phyloP scores from a whole-genome alignment of 2,329 filamentous ascomycete genomes.

The Bipolaris oryzae region DNA sequence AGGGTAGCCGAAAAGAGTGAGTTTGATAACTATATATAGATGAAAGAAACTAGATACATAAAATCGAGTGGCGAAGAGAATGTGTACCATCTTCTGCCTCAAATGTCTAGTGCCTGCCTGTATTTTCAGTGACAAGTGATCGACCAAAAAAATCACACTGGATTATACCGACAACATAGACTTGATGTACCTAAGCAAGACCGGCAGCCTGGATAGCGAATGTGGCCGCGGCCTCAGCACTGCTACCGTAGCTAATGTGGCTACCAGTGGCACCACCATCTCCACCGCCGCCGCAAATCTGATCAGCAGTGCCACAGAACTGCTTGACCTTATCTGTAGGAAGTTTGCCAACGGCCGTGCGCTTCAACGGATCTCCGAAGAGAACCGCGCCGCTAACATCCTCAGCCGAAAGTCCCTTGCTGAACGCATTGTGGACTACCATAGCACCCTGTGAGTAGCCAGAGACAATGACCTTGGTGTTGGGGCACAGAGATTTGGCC shows the following conservation, averaged over 20 bases:
- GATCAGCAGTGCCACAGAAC: slow-evolving; percentile 37
- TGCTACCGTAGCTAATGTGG: slow-evolving; percentile 39
- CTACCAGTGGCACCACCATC: slow-evolving; percentile 34
- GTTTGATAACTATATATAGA: slow-evolving; percentile 58
- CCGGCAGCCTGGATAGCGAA: slow-evolving; percentile 36
- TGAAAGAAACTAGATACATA: not conserved
- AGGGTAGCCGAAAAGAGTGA: slow-evolving; percentile 51
- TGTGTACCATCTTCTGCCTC: not conserved
- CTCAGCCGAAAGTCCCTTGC: slow-evolving; percentile 27
- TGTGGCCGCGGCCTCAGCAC: slow-evolving; percentile 34
- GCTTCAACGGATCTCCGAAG: slow-evolving; percentile 43
- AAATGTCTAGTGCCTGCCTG: not conserved
- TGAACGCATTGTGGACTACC: slow-evolving; percentile 42
- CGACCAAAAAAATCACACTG: not conserved
- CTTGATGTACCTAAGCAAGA: slow-evolving; percentile 16
- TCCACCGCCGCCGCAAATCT: slow-evolving; percentile 33
- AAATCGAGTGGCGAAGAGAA: slow-evolving; percentile 8
- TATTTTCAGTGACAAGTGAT: not conserved
- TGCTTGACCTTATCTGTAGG: slow-evolving; percentile 30
- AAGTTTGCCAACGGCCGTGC: slow-evolving; percentile 27
- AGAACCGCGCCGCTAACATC: slow-evolving; percentile 36
- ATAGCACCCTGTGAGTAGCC: slow-evolving; percentile 44
- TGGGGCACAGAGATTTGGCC: slow-evolving; percentile 37
- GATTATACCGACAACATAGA: not conserved
- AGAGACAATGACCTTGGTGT: slow-evolving; percentile 41